Base-by-base conservation (phyloP, 805 yeast species). In the Ogataea trehaloabstinens region DNA sequence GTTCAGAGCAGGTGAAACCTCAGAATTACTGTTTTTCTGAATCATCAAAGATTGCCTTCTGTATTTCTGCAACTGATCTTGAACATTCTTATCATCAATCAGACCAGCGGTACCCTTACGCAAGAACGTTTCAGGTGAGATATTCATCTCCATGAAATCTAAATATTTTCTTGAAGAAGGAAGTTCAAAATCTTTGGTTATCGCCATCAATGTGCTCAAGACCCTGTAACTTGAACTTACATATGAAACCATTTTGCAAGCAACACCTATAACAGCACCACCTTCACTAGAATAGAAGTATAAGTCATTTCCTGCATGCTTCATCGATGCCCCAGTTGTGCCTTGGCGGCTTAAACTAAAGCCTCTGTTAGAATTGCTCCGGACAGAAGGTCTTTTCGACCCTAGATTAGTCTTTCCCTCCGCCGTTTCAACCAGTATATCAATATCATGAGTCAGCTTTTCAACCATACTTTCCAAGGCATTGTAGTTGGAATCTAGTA, bases 221-320 rank as follows among this genome's bases (percentile, higher is more conserved):
- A 82, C 79, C 45, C 71, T 71, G 2, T 85, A 71, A 4, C 56
- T 45, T 4, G 56, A 42, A 4, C 60, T 44, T 1, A 83, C 74
- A 30, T 77, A 71, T 24, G 73, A 71, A 35, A 82, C 76, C 55
- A 85, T 68, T 11, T 70, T 72, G 41, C 63, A 60, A 7, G 63
- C 52, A 11, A 56, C 38, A 34, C 43, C 53, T 28, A 63, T 56
- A 25, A 62, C 58, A 10, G 55, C 57, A 35, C 80, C 80, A 15
- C 91, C 91, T 56, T 84, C 89, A 29, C 67, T 68, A 0, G 89
- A 76, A 51, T 78, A 80, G 41, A 67, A 71, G 46, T 80, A 83
- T 45, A 44, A 46, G 31, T 37, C 51, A 19, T 28, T 34, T 5
- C 31, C 31, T 31, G 30, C 8, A 17, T 15, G 21, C 37, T 27